phyloP scores from a whole-genome alignment of 1,284 basidiomycete genomes.

The Irpex lacteus region DNA sequence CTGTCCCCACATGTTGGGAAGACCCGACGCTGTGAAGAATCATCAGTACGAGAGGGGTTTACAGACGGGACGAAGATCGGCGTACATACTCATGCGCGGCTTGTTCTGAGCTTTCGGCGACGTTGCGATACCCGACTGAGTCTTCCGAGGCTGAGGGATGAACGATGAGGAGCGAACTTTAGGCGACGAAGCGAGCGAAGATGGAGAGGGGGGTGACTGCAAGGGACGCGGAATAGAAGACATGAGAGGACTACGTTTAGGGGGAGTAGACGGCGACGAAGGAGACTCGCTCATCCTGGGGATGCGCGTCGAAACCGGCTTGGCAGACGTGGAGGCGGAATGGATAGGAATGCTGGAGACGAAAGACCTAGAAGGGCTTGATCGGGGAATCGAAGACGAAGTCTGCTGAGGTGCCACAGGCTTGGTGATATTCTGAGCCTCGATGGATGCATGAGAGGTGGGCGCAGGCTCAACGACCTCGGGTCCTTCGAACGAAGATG shows the following conservation, averaged over 20 bases:
- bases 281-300: background rate
- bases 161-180: slow-evolving; percentile 33
- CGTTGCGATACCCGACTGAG: slow-evolving; percentile 21
- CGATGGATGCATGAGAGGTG: slow-evolving; percentile 20
- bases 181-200: slow-evolving; percentile 16
- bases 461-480: slow-evolving; percentile 13
- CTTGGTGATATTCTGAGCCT: slow-evolving; percentile 14
- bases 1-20: slow-evolving; percentile 19
- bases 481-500: slow-evolving; percentile 29
- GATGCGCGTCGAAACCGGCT: background rate
- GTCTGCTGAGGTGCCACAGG: slow-evolving; percentile 28
- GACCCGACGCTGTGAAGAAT: slow-evolving; percentile 9
- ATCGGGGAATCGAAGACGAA: slow-evolving; percentile 49
- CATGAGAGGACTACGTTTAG: slow-evolving; percentile 14
- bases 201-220: slow-evolving; percentile 27
- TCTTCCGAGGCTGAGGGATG: slow-evolving; percentile 43
- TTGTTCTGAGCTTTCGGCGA: slow-evolving; percentile 26
- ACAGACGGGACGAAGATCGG: slow-evolving; percentile 14
- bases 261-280: slow-evolving; percentile 11
- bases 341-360: slow-evolving; percentile 25
- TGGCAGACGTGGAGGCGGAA: slow-evolving; percentile 11
- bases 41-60: slow-evolving; percentile 15
- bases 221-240: slow-evolving; percentile 51
- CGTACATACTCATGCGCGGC: slow-evolving; percentile 28
- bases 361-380: slow-evolving; percentile 33